These are phyloP conservation scores for Ceratobasidium sp. DNA, from an alignment of 1,284 basidiomycete genomes.

Conservation along the genomic window DNA sequence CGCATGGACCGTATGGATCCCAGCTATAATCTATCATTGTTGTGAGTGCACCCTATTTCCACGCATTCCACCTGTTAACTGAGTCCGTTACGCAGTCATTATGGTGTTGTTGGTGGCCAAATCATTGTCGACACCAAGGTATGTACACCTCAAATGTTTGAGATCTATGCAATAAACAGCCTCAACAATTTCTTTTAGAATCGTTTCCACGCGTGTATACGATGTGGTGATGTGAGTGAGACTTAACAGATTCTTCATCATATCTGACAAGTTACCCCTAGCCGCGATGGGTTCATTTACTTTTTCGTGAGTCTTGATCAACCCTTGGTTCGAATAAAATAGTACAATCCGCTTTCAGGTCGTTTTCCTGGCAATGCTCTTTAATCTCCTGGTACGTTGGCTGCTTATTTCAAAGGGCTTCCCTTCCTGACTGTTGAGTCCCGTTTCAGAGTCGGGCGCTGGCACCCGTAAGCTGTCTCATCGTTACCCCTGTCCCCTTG, in stretches of 20 bases:
- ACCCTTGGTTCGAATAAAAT: not conserved
- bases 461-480: conserved; percentile 28
- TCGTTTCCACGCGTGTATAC: conserved; percentile 4
- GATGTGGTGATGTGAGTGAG: conserved; percentile 34
- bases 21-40: conserved; percentile 38
- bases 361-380: conserved; percentile 40
- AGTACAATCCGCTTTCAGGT: conserved; percentile 4
- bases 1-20: conserved; percentile 41
- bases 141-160: not conserved
- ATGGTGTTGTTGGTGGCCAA: conserved; percentile 32
- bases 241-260: not conserved
- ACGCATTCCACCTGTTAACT: not conserved
- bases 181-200: not conserved
- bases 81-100: conserved; percentile 16
- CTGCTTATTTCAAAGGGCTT: not conserved
- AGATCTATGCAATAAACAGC: not conserved
- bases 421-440: not conserved
- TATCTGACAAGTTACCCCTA: not conserved
- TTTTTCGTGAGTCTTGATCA: conserved; percentile 25
- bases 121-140: conserved; percentile 37
- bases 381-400: conserved; percentile 39
- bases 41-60: conserved; percentile 7
- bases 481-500: not conserved
- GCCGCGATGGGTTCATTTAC: conserved; percentile 39
- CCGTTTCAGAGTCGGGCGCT: conserved; percentile 31